Evolutionary conservation across 495 filamentous ascomycete species (phyloP), one percentile per base, ranked within the genome.

Genomic region (Aspergillus biplanus): DNA sequence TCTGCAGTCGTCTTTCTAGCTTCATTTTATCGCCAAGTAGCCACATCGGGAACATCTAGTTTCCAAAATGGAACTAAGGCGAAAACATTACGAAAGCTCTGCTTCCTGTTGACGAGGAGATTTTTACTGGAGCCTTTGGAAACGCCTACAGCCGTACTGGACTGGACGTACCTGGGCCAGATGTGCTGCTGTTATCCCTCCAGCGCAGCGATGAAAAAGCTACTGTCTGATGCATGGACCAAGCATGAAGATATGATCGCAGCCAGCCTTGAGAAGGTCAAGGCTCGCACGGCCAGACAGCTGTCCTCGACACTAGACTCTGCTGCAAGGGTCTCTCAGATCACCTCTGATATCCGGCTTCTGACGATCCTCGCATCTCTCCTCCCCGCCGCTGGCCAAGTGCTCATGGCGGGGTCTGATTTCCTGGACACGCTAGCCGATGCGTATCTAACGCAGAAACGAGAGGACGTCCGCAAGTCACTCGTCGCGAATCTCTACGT

Each of bases 401-500:
- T 88, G 67, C 87, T 96, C 52, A 82, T 96, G 71, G 87, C 87
- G 1, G 93, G 93, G 16, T 91, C 90, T 52, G 93, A 97, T 71
- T 93, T 93, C 67, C 69, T 96, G 12, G 93, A 97, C 69, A 86
- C 88, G 4, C 78, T 96, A 13, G 77, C 83, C 35, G 83, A 80
- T 63, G 85, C 85, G 55, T 96, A 90, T 73, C 84, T 80, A 48
- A 76, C 86, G 54, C 61, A 66, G 31, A 83, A 80, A 64, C 83
- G 86, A 48, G 82, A 81, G 13, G 80, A 81, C 7, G 70, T 89
- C 12, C 82, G 85, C 49, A 87, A 82, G 59, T 78, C 83, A 5
- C 77, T 95, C n/a, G 80, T 92, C 16, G 83, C 86, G 5, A 87
- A 88, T 6, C 75, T 86, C 13, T 97, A 93, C 65, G 81, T 92